Percentiles rank a stretch among this genome's conserved stretches.
These are phyloP conservation scores for Adansonia grandidieri DNA, from an alignment of 441 rosid species.

Conservation along the genomic window DNA sequence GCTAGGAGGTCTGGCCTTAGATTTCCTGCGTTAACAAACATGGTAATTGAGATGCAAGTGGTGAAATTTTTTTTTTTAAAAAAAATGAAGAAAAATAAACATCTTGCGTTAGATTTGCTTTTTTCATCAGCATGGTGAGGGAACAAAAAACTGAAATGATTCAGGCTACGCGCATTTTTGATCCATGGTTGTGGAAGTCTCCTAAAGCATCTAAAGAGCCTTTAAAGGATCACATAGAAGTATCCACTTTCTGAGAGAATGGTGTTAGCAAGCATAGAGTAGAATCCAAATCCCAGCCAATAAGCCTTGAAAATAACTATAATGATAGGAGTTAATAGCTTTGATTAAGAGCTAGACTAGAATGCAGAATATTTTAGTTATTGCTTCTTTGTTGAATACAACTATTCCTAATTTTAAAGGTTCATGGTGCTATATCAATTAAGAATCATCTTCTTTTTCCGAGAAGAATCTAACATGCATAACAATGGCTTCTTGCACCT, in stretches of 20 bases:
- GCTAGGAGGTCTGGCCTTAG: background rate
- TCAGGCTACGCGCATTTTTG: background rate
- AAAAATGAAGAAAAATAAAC: background rate
- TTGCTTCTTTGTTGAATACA: background rate
- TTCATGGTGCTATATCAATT: conserved; percentile 3
- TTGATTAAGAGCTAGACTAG: conserved; percentile 11
- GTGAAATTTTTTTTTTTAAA: background rate
- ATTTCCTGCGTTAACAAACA: background rate
- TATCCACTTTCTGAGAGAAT: background rate
- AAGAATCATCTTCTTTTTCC: conserved; percentile 3
- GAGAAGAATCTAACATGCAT: background rate
- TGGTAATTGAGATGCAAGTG: background rate
- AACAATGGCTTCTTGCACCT: conserved; percentile 4
- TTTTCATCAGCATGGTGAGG: background rate
- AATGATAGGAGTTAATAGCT: background rate
- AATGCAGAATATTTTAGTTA: background rate
- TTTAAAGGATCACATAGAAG: conserved; percentile 10
- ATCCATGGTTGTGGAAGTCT: background rate
- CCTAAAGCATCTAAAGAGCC: background rate
- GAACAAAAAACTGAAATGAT: background rate
- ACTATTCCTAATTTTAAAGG: background rate
- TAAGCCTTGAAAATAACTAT: background rate
- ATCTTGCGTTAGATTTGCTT: background rate
- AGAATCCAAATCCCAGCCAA: background rate
- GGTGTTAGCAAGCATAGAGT: conserved; percentile 5